Evolutionary conservation across 148 eudicot genomes (phyloP).

Genomic region (Diospyros kaki): DNA sequence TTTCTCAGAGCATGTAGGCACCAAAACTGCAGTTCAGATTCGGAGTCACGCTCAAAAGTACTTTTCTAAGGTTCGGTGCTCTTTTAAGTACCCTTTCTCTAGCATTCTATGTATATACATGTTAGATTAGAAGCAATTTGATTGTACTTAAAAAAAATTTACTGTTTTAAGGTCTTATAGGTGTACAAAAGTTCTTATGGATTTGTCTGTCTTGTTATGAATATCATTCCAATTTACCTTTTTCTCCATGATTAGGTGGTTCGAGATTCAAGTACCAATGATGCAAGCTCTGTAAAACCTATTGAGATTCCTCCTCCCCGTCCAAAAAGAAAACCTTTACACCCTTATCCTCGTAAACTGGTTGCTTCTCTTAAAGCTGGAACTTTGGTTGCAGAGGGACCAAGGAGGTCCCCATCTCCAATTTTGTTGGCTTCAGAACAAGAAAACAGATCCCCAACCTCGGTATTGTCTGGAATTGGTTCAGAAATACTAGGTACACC

Average conservation of each 20-base stretch:
- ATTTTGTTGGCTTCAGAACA: constrained; percentile 36
- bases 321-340: constrained; percentile 85
- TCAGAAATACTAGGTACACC: constrained; percentile 42
- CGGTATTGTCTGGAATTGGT: constrained; percentile 57
- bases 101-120: constrained; percentile 25
- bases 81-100: constrained; percentile 26
- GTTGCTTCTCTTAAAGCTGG: constrained; percentile 35
- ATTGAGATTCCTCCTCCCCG: constrained; percentile 95
- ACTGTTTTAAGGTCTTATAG: constrained; percentile 22
- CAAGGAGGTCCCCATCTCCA: constrained; percentile 44
- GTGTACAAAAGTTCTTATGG: constrained; percentile 26
- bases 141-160: constrained; percentile 41
- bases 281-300: constrained; percentile 36
- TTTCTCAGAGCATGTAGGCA: constrained; percentile 74
- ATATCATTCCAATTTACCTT: constrained; percentile 10
- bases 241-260: constrained; percentile 48
- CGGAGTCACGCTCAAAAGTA: constrained; percentile 93
- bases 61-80: constrained; percentile 79
- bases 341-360: constrained; percentile 88
- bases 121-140: no score
- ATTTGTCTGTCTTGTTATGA: background rate
- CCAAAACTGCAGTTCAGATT: constrained; percentile 93
- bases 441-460: constrained; percentile 72
- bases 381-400: constrained; percentile 26
- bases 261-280: constrained; percentile 50